Conservation (phyloP, 2,329 filamentous ascomycete genomes). For the Lasiodiplodia hormozganensis region DNA sequence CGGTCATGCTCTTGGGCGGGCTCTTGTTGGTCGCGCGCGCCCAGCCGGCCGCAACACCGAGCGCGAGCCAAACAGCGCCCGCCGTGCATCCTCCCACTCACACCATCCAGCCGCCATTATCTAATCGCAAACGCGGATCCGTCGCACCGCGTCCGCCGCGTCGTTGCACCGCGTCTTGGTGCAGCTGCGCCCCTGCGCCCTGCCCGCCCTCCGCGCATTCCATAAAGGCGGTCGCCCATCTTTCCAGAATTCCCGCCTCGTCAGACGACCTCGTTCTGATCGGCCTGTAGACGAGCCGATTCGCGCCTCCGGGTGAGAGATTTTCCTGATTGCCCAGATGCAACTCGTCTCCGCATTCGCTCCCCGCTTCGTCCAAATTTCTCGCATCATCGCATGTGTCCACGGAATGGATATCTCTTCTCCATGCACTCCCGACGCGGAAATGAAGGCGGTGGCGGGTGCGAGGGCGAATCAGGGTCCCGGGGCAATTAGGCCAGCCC, state of each 20-base stretch:
- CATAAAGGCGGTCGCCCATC: conserved; percentile 8
- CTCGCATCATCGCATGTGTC: conserved; percentile 20
- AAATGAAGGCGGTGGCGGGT: conserved; percentile 3
- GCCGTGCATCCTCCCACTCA: conserved; percentile 13
- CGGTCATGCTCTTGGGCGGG: neutral
- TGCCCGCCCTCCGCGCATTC: conserved; percentile 2
- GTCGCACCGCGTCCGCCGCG: conserved; percentile 18
- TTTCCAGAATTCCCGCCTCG: neutral
- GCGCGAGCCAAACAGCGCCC: conserved; percentile 2
- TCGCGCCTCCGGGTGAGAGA: conserved; percentile 10
- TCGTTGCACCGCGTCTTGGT: conserved; percentile 22
- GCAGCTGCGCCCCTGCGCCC: conserved; percentile 26
- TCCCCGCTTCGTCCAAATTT: conserved; percentile 1
- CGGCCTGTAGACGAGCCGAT: neutral
- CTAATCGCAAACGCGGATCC: conserved; percentile 27
- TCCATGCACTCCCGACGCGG: conserved; percentile 9
- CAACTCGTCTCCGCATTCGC: conserved; percentile 19
- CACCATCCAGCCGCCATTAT: conserved; percentile 26
- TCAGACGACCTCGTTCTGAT: neutral
- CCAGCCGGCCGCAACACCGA: neutral
- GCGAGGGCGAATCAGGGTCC: conserved; percentile 16
- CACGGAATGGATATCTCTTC: conserved; percentile 6
- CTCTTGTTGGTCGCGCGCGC: neutral
- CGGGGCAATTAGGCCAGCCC: conserved; percentile 16
- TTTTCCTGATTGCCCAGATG: conserved; percentile 16